phyloP scores from a whole-genome alignment of 2,329 filamentous ascomycete genomes.

The Aplosporella prunicola region DNA sequence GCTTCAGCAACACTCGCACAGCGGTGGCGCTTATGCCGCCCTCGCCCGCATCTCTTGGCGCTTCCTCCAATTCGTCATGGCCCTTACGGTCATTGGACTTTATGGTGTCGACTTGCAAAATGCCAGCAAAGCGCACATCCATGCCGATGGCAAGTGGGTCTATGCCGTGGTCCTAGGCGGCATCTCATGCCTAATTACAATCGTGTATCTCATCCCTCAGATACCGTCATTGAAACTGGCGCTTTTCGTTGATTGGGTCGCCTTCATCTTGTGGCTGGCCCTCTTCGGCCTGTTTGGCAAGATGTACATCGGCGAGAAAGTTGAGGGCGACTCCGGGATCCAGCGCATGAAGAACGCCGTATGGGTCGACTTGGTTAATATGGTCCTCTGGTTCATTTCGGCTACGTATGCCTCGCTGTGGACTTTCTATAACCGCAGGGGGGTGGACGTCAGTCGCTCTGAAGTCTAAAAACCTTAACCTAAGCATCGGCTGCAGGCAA shows the following conservation, averaged over 20 bases:
- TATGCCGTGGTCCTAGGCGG: conserved; percentile 64
- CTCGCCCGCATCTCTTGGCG: conserved; percentile 55
- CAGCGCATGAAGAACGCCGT: conserved; percentile 77
- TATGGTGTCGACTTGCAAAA: conserved; percentile 38
- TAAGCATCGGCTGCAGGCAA: too few species aligned
- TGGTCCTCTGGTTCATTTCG: conserved; percentile 66
- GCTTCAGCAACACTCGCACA: conserved; percentile 1
- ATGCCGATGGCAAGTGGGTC: conserved; percentile 29
- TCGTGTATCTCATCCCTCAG: conserved; percentile 58
- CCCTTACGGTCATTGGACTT: conserved; percentile 66
- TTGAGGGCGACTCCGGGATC: conserved; percentile 54
- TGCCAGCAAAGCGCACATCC: conserved; percentile 35
- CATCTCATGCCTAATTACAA: conserved; percentile 53
- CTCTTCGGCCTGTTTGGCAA: conserved; percentile 77
- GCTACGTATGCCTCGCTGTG: conserved; percentile 46
- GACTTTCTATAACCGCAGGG: conserved; percentile 47
- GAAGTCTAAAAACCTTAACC: too few species aligned
- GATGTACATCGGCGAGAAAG: conserved; percentile 64
- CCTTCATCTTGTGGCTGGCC: conserved; percentile 60
- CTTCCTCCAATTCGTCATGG: conserved; percentile 66
- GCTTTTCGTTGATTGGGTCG: conserved; percentile 38
- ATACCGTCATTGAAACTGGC: conserved; percentile 32
- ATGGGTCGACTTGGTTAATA: conserved; percentile 69
- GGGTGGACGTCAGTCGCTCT: neutral
- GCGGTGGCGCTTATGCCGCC: conserved; percentile 33